A percentile compares a stretch with the other conserved stretches of the same genome.
phyloP scores from a whole-genome alignment of 176 grass and related monocot species.

The Otatea glauca region DNA sequence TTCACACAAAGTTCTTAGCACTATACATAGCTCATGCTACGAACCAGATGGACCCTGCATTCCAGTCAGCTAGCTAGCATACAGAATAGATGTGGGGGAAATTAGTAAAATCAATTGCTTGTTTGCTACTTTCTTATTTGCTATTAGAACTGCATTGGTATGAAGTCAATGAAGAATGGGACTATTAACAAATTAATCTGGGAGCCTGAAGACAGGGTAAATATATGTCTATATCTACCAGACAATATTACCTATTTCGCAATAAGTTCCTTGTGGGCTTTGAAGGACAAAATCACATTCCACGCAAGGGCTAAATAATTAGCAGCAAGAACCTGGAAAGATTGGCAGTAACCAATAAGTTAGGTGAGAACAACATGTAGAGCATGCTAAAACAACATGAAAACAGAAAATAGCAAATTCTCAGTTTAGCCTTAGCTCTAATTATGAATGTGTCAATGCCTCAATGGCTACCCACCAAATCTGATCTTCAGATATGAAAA shows the following conservation, averaged over 20 bases:
- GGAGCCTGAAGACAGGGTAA: too few species aligned
- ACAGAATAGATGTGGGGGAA: not conserved
- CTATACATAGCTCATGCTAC: slow-evolving; percentile 3
- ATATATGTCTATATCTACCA: too few species aligned
- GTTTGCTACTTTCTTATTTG: not conserved
- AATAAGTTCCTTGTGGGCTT: too few species aligned
- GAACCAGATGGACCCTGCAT: not conserved
- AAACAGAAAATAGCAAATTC: slow-evolving; percentile 1
- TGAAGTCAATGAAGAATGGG: not conserved
- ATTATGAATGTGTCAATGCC: too few species aligned
- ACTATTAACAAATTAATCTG: too few species aligned
- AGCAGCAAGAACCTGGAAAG: slow-evolving; percentile 68
- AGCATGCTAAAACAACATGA: not conserved
- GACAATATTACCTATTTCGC: too few species aligned
- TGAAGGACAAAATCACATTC: slow-evolving; percentile 91
- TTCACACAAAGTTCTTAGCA: slow-evolving; percentile 11
- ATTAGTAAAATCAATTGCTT: not conserved
- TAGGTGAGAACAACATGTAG: not conserved
- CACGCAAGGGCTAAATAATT: slow-evolving; percentile 80
- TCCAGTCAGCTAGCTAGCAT: not conserved
- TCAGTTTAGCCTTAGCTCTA: too few species aligned
- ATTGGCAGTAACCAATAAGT: not conserved
- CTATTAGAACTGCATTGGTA: not conserved
- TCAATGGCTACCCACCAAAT: too few species aligned
- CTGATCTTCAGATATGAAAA: too few species aligned